Base-by-base conservation (phyloP, 2,329 filamentous ascomycete species). In the Colletotrichum scovillei region DNA sequence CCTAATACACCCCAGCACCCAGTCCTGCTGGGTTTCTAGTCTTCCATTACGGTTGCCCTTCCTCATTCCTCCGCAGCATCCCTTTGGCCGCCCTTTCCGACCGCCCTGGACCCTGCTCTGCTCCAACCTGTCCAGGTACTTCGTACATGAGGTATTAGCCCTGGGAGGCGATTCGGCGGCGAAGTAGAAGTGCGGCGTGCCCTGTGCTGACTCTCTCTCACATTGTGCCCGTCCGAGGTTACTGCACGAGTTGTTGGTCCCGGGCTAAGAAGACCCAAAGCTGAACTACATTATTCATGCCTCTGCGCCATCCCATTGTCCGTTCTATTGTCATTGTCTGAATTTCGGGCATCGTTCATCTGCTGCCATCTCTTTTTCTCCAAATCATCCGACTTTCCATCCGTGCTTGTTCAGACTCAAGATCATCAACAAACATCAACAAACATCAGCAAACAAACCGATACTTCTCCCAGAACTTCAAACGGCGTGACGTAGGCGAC, bases 221-320 rank as follows among this genome's bases (percentile, higher is more conserved):
- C 26, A 26, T 22, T 32, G 12, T 28, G 28, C 19, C 19, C 57
- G 69, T 72, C 69, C 69, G 49, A 72, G 42, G 69, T 52, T 72
- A 52, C 28, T 69, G 49, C 69, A 63, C 30, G 8, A 24, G 52
- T 12, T 30, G 60, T 49, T 14, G 60, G 60, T 19, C 42, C 60
- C 28, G 46, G 46, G 12, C 46, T 63, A 63, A 35, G n/a, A 35
- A 35, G 60, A 53, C 49, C n/a, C 46, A 35, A 32, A 42, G 32
- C 16, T 56, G 52, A 11, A 56, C 63, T 66, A 58, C 63, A 57
- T 66, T 46, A 58, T n/a, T 57, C 52, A 35, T 66, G 63, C 63
- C 30, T 38, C 16, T 46, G 32, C 63, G 52, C 63, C 52, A 52
- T 57, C 52, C 42, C 7, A 38, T 53, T 63, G 42, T 63, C 60